Evolutionary conservation across 192 early-diverging fungal genomes (phyloP), one percentile per base, ranked within the genome.

Genomic region (Spinellus fusiger): DNA sequence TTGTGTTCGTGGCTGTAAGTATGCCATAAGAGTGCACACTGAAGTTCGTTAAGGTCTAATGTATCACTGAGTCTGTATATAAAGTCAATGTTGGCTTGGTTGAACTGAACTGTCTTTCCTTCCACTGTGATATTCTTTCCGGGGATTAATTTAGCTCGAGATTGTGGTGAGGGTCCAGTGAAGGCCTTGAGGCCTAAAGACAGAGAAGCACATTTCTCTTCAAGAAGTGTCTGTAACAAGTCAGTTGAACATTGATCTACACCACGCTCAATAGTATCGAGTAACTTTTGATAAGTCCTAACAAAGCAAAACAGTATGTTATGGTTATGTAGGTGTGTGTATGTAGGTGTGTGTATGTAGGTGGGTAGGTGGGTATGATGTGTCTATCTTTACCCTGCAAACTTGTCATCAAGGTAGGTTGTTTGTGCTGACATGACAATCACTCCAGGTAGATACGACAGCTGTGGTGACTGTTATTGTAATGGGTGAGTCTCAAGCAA

Each of bases 21-120:
- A 33, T 65, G 46, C 51, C 62, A 64, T 20, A 70, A 18, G n/a
- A 23, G 22, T 7, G 62, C 62, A 49, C 62, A 64, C 33, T 76
- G 74, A 26, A 64, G 27, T 65, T 79, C 77, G 28, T 79, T 66
- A 37, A 79, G 37, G 25, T 72, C 59, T 53, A 70, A 57, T 5
- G 40, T 40, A 47, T 74, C 72, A 18, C 74, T 74, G 13, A 79
- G 37, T 37, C 54, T 64, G 31, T 64, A 68, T 10, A 75, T 62
- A 23, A 79, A 48, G n/a, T 69, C 75, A 37, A 67, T 53, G 47
- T 79, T 72, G 13, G 59, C 29, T 5, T 63, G 67, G 0, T 64
- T 63, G 54, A 70, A 66, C 25, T 73, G 66, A 37, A 64, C 49
- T 13, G 62, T 56, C 61, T 70, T 60, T 32, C 70, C 73, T 26